A percentile compares a stretch with the other conserved stretches of the same genome.
These are phyloP conservation scores for Hypoxylon perforatum DNA, from an alignment of 495 filamentous ascomycete species.

Conservation along the genomic window DNA sequence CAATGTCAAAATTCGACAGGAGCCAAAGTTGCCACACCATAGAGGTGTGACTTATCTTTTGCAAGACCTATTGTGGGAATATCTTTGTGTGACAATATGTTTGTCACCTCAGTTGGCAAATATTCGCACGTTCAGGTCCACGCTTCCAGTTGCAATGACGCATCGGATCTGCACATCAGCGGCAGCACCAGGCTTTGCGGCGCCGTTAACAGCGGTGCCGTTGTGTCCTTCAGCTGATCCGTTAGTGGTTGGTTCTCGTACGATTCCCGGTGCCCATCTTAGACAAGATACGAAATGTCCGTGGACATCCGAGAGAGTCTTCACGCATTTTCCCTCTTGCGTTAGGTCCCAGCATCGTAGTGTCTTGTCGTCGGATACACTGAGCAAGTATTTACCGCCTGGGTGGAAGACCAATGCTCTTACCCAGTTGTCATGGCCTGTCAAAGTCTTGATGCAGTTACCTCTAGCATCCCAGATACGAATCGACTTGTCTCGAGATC, in stretches of 20 bases:
- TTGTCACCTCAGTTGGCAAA: slow-evolving; percentile 62
- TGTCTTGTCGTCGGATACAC: slow-evolving; percentile 89
- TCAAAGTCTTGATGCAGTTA: slow-evolving; percentile 84
- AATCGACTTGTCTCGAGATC: slow-evolving; percentile 90
- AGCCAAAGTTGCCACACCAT: background rate
- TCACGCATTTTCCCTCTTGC: slow-evolving; percentile 91
- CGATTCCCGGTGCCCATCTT: slow-evolving; percentile 86
- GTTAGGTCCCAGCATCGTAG: slow-evolving; percentile 93
- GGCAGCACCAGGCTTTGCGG: slow-evolving; percentile 55
- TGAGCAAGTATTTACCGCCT: slow-evolving; percentile 90
- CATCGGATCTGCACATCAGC: slow-evolving; percentile 64
- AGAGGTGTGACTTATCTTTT: slow-evolving; percentile 5
- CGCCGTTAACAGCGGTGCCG: slow-evolving; percentile 59
- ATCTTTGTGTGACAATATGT: background rate
- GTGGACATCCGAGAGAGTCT: slow-evolving; percentile 81
- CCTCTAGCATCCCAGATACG: slow-evolving; percentile 90
- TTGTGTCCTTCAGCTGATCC: slow-evolving; percentile 63
- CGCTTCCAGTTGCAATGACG: slow-evolving; percentile 71
- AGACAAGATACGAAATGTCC: slow-evolving; percentile 89
- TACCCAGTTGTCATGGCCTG: slow-evolving; percentile 98
- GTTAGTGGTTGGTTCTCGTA: slow-evolving; percentile 65
- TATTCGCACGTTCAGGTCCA: slow-evolving; percentile 69
- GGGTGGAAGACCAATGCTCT: slow-evolving; percentile 90
- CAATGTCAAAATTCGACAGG: background rate
- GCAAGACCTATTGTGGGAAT: slow-evolving; percentile 1